Conservation (phyloP, 345 rosid genomes). For the Aethionema arabicum region DNA sequence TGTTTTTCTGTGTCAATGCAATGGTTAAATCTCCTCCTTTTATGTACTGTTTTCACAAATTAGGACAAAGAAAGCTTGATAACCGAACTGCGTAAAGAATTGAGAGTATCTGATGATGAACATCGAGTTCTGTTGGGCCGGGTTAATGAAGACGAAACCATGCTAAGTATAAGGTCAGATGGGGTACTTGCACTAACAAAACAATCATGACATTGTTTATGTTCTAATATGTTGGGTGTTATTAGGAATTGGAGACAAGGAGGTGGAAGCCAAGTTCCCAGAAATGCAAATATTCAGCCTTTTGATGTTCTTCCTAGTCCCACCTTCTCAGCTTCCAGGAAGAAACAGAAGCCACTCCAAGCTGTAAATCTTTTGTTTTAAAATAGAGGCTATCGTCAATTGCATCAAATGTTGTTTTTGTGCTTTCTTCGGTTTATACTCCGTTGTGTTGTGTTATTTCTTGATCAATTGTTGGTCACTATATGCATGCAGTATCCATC, state of each 20-base stretch:
- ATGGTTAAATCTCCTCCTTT: slow-evolving; percentile 15
- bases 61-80: slow-evolving; percentile 95
- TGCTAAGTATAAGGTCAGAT: slow-evolving; percentile 73
- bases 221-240: slow-evolving; percentile 23
- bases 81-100: slow-evolving; percentile 90
- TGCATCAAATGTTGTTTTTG: neutral
- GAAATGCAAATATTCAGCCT: slow-evolving; percentile 44
- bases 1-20: slow-evolving; percentile 9
- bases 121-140: slow-evolving; percentile 82
- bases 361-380: slow-evolving; percentile 45
- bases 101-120: slow-evolving; percentile 94
- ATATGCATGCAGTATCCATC: slow-evolving; percentile 59
- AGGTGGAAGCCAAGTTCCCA: slow-evolving; percentile 60
- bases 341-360: slow-evolving; percentile 77
- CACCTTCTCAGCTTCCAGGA: slow-evolving; percentile 71
- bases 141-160: slow-evolving; percentile 84
- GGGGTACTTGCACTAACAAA: slow-evolving; percentile 26
- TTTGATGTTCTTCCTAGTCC: slow-evolving; percentile 77
- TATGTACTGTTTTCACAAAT: slow-evolving; percentile 24
- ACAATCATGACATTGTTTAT: slow-evolving; percentile 9
- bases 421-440: slow-evolving; percentile 18
- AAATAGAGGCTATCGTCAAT: neutral
- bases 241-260: slow-evolving; percentile 92
- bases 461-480: slow-evolving; percentile 43
- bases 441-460: slow-evolving; percentile 33